A percentile compares a stretch with the other conserved stretches of the same genome.
phyloP scores from a whole-genome alignment of 805 yeast species.

The Nakazawaea holstii region DNA sequence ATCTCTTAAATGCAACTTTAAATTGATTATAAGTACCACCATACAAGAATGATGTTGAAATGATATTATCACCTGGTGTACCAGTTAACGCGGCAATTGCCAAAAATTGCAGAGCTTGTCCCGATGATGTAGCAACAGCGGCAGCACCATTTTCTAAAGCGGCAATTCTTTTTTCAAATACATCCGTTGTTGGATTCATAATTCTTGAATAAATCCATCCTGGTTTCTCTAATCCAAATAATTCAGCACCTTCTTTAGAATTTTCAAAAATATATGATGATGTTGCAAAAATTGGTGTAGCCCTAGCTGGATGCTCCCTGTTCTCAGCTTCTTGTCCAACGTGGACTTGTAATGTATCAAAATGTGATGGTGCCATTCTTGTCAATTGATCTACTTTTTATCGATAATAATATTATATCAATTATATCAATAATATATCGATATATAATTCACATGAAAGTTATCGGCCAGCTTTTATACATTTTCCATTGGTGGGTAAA shows the following conservation, averaged over 20 bases:
- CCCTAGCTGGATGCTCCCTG: constrained; percentile 66
- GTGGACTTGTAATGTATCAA: constrained; percentile 89
- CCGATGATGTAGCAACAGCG: constrained; percentile 88
- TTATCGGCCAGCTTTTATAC: neutral
- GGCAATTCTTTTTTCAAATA: constrained; percentile 86
- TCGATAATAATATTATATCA: constrained; percentile 12
- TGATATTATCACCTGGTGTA: constrained; percentile 75
- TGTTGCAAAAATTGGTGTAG: constrained; percentile 91
- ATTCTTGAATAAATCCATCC: constrained; percentile 89
- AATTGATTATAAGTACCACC: constrained; percentile 98
- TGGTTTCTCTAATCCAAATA: constrained; percentile 77
- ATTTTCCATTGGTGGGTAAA: no score
- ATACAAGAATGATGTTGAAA: constrained; percentile 80
- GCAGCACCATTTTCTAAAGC: constrained; percentile 91
- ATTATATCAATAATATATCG: no score
- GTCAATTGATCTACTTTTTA: constrained; percentile 6
- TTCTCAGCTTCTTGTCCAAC: constrained; percentile 82
- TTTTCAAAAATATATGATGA: constrained; percentile 84
- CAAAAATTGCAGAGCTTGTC: constrained; percentile 91
- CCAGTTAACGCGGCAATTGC: constrained; percentile 83
- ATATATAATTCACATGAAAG: neutral
- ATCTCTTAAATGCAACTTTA: constrained; percentile 83
- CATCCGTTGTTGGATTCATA: constrained; percentile 89
- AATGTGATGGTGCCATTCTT: constrained; percentile 51
- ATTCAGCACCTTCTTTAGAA: constrained; percentile 87